These are phyloP conservation scores for Blastocystis sp. DNA, from an alignment of 352 stramenopile species.

Conservation along the genomic window DNA sequence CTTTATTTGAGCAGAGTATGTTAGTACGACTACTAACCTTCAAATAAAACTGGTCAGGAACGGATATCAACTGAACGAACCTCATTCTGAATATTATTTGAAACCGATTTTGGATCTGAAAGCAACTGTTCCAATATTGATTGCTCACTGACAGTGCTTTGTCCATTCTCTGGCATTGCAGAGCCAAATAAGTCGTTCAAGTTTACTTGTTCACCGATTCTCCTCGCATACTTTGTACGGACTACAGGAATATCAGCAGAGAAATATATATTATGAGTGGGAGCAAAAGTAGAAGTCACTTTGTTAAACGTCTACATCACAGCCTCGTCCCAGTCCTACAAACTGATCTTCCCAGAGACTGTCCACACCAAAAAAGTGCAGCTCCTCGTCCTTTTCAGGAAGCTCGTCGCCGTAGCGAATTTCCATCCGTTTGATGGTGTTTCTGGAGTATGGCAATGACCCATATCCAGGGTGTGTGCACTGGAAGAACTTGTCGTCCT, in stretches of 20 bases:
- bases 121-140: not conserved
- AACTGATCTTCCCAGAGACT: not conserved
- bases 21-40: not conserved
- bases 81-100: too few relatives aligned
- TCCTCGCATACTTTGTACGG: not conserved
- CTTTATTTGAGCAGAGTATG: not conserved
- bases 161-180: not conserved
- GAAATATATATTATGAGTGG: not conserved
- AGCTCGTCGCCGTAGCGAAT: not conserved
- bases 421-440: not conserved
- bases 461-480: conserved; percentile 8
- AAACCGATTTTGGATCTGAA: not conserved
- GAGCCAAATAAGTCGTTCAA: not conserved
- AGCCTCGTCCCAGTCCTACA: not conserved
- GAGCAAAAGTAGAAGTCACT: not conserved
- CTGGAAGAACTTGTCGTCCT: conserved; percentile 28
- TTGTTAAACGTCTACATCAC: not conserved
- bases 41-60: too few relatives aligned
- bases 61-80: too few relatives aligned
- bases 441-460: not conserved
- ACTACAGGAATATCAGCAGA: not conserved
- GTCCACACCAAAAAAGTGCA: not conserved
- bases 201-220: not conserved
- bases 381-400: not conserved
- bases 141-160: not conserved